Evolutionary conservation across 768 basidiomycete genomes (phyloP), one percentile per base, ranked within the genome.

Genomic region (Coprinopsis marcescibilis): DNA sequence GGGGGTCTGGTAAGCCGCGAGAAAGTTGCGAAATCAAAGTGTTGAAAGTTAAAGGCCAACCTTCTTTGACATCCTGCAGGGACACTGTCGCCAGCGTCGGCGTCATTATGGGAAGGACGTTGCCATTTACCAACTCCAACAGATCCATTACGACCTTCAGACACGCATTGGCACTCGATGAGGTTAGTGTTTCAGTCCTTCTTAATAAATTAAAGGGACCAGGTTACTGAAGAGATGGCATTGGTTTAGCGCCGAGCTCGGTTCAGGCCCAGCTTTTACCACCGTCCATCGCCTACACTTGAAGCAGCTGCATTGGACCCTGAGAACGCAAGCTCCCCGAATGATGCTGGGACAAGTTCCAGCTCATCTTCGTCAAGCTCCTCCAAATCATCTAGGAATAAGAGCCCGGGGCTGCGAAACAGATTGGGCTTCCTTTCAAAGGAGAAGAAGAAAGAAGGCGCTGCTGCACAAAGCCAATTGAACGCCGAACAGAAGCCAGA

Each of bases 11-110:
- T 85, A 53, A 20, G 75, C 54, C n/a, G n/a, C n/a, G n/a, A n/a
- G n/a, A n/a, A n/a, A n/a, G n/a, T n/a, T n/a, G n/a, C n/a, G n/a
- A n/a, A n/a, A n/a, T n/a, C n/a, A n/a, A n/a, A n/a, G n/a, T n/a
- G n/a, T n/a, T n/a, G n/a, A n/a, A n/a, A n/a, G n/a, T n/a, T n/a
- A n/a, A n/a, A n/a, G n/a, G n/a, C n/a, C n/a, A n/a, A n/a, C n/a
- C n/a, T n/a, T n/a, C n/a, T n/a, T n/a, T n/a, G n/a, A n/a, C n/a
- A n/a, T n/a, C n/a, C n/a, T 43, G 19, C 21, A 79, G 86, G 88
- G 88, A 91, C 49, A 91, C 88, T 0, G 87, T 91, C 2, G 69
- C 81, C 6, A 84, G 84, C 44, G 86, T 87, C 17, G 89, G 89
- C 0, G 54, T 84, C 1, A 47, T 90, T n/a, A 65, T 70, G 64